Percentiles rank a stretch among this genome's conserved stretches.
Evolutionary conservation across 1,139 yeast genomes (phyloP).

Genomic region (Kluyveromyces marxianus): DNA sequence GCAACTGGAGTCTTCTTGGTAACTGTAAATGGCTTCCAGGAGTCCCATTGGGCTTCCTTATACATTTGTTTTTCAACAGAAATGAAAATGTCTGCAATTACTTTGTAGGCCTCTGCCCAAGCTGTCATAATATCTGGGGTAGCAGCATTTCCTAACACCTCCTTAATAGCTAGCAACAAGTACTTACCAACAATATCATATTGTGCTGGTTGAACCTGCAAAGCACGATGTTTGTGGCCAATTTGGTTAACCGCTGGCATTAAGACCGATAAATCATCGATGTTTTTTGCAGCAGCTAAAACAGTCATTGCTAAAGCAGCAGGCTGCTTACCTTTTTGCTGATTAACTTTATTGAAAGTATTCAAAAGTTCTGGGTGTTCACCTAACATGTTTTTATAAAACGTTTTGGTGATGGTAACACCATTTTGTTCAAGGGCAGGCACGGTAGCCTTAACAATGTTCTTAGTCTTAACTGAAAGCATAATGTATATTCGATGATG

Average conservation of each 20-base stretch:
- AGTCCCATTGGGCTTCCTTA: constrained; percentile 43
- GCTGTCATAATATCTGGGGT: constrained; percentile 51
- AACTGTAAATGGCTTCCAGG: constrained; percentile 47
- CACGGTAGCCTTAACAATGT: constrained; percentile 45
- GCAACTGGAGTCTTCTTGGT: constrained; percentile 39
- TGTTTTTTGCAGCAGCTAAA: constrained; percentile 54
- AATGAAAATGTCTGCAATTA: constrained; percentile 55
- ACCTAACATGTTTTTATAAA: constrained; percentile 49
- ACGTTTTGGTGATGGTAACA: constrained; percentile 44
- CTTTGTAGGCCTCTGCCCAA: constrained; percentile 62
- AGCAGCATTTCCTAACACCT: constrained; percentile 51
- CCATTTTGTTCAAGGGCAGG: constrained; percentile 56
- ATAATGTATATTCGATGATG: constrained; percentile 8
- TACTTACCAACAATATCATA: constrained; percentile 58
- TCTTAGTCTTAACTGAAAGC: constrained; percentile 25
- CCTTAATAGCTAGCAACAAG: constrained; percentile 46
- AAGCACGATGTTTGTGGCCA: constrained; percentile 59
- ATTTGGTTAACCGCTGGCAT: constrained; percentile 51
- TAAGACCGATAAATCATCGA: constrained; percentile 51
- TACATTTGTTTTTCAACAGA: constrained; percentile 46
- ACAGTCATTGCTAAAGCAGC: constrained; percentile 57
- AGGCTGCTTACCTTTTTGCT: constrained; percentile 51
- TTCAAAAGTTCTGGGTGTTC: constrained; percentile 49
- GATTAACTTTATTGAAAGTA: constrained; percentile 55
- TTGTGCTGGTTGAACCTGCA: constrained; percentile 54